Evolutionary conservation across 208 protist species (phyloP), one percentile per base, ranked within the genome.

Genomic region (Strigomonas oncopelti): DNA sequence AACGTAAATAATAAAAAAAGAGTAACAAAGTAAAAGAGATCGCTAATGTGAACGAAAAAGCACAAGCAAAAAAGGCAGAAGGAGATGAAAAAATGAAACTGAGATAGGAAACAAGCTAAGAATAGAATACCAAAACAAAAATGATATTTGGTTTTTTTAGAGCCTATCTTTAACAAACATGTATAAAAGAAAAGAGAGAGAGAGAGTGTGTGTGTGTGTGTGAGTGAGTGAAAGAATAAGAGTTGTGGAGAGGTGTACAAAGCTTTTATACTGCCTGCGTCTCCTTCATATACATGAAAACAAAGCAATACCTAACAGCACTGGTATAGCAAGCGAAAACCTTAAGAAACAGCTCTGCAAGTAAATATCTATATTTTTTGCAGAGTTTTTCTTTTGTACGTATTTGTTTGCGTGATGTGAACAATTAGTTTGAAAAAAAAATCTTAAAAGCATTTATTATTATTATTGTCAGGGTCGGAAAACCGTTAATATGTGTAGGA

Each of bases 41-140:
- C 34, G 34, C 34, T 38, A 38, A 38, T 38, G 13, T 3, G 1
- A 48, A 48, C 5, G 25, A 1, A 48, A 52, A 32, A 45, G 42
- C 51, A 28, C 42, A 65, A 51, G 64, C 31, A 24, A 71, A 54
- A 65, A 57, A 61, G 24, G n/a, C 27, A 31, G 29, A 28, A 63
- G 3, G 24, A 13, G 18, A 27, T 11, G 59, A 18, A 27, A 18
- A 65, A 11, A 31, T 32, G 36, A 65, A 11, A 28, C 5, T 32
- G 13, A 46, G 28, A 56, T 28, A 32, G 24, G 36, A 16, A 58
- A 29, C 14, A 20, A 68, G 0, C 67, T 27, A 46, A 46, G 3
- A 24, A 3, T 32, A 57, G 54, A 58, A 16, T 18, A 58, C 2
- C 16, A 58, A 29, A 58, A 45, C 36, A 61, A 45, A 46, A 61